Evolutionary conservation across 495 filamentous ascomycete genomes (phyloP).

Genomic region (Xylaria bambusicola): DNA sequence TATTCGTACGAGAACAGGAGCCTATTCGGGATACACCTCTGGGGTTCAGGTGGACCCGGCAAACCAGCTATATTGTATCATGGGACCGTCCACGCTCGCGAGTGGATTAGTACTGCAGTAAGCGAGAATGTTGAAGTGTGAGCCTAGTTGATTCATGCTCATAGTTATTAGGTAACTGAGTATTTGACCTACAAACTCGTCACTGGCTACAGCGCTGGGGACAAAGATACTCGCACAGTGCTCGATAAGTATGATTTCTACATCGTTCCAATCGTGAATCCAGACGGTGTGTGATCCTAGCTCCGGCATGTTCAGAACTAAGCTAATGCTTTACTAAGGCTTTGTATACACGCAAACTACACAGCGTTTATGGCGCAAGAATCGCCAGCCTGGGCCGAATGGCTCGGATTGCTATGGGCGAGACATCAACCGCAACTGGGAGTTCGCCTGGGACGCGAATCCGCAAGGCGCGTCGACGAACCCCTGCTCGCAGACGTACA

Average conservation of each 20-base stretch:
- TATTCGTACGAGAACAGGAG: constrained; percentile 44
- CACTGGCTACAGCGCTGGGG: constrained; percentile 39
- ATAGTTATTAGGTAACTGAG: constrained; percentile 36
- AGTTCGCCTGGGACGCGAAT: constrained; percentile 45
- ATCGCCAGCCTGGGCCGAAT: constrained; percentile 40
- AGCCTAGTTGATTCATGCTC: background rate
- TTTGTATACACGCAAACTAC: constrained; percentile 53
- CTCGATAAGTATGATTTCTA: constrained; percentile 55
- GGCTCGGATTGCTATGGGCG: constrained; percentile 40
- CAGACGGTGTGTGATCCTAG: constrained; percentile 40
- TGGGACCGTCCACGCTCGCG: constrained; percentile 54
- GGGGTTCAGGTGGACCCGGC: constrained; percentile 43
- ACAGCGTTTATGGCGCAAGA: constrained; percentile 55
- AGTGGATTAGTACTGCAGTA: constrained; percentile 55
- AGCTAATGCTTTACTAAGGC: constrained; percentile 23
- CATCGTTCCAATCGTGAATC: constrained; percentile 54
- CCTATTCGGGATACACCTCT: constrained; percentile 54
- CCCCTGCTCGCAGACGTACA: constrained; percentile 51
- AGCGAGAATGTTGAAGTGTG: background rate
- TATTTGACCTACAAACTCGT: constrained; percentile 49
- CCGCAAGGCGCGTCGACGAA: constrained; percentile 46
- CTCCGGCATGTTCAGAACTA: background rate
- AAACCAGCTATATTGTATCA: constrained; percentile 53
- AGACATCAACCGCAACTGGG: constrained; percentile 59
- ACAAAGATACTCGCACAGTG: constrained; percentile 30